Evolutionary conservation across 495 filamentous ascomycete genomes (phyloP).

Genomic region (Annulohypoxylon moriforme): DNA sequence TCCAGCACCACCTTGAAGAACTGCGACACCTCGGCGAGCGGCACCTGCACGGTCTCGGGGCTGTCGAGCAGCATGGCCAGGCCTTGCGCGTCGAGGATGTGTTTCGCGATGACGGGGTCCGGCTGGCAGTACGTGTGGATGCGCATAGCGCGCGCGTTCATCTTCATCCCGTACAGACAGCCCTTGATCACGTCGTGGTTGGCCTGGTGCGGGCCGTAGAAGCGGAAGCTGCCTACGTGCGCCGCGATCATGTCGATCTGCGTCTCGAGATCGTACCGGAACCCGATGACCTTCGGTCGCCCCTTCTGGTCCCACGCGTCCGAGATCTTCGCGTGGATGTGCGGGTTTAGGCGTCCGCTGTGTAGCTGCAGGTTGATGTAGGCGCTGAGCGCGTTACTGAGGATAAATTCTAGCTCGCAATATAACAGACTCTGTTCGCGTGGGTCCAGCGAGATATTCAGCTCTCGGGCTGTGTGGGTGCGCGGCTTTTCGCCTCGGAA

Average conservation of each 20-base stretch:
- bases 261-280: constrained; percentile 62
- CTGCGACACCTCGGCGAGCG: constrained; percentile 51
- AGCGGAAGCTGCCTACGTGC: constrained; percentile 57
- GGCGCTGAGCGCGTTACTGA: constrained; percentile 50
- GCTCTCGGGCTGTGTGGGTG: constrained; percentile 26
- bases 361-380: constrained; percentile 56
- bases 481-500: constrained; percentile 30
- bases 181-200: constrained; percentile 43
- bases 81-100: constrained; percentile 54
- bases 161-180: constrained; percentile 55
- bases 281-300: constrained; percentile 55
- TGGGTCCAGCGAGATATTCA: constrained; percentile 54
- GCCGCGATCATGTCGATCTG: constrained; percentile 57
- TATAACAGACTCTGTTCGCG: constrained; percentile 61
- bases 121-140: constrained; percentile 60
- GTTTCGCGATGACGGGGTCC: constrained; percentile 60
- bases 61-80: constrained; percentile 53
- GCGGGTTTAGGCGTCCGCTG: constrained; percentile 51
- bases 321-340: constrained; percentile 49
- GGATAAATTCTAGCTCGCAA: constrained; percentile 57
- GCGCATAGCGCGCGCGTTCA: constrained; percentile 53
- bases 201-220: constrained; percentile 51
- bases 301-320: constrained; percentile 57
- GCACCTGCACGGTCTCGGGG: constrained; percentile 47
- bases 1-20: constrained; percentile 55